Evolutionary conservation across 768 basidiomycete species (phyloP).

Genomic region (Cantharellus anzutake): DNA sequence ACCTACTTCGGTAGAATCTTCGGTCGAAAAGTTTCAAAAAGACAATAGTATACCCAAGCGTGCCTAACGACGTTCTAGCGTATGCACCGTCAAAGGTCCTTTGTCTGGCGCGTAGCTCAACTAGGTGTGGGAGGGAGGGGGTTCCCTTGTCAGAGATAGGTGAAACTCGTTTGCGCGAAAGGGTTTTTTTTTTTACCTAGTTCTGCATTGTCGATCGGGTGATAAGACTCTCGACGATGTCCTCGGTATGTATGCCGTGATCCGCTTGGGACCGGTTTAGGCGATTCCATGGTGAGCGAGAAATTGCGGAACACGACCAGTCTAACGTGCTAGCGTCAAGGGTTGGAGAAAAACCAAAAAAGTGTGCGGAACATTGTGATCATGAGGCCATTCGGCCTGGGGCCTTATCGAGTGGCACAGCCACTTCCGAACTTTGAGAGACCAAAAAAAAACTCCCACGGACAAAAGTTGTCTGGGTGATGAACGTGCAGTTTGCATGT

Average conservation of each 20-base stretch:
- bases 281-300: too few relatives aligned
- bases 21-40: conserved; percentile 64
- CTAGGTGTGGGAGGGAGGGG: conserved; percentile 9
- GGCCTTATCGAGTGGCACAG: too few relatives aligned
- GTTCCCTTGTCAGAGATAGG: neutral
- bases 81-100: conserved; percentile 76
- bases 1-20: conserved; percentile 53
- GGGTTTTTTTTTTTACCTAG: conserved; percentile 3
- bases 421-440: too few relatives aligned
- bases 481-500: too few relatives aligned
- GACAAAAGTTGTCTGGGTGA: too few relatives aligned
- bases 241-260: conserved; percentile 10
- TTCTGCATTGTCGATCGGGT: conserved; percentile 18
- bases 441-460: too few relatives aligned
- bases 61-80: conserved; percentile 50
- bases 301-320: too few relatives aligned
- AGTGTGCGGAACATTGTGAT: too few relatives aligned
- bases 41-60: conserved; percentile 52
- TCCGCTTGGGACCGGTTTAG: neutral
- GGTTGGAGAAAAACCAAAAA: too few relatives aligned
- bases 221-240: conserved; percentile 18
- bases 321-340: too few relatives aligned
- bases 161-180: neutral
- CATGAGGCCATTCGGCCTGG: too few relatives aligned
- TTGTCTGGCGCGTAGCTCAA: conserved; percentile 60